A percentile compares a stretch with the other conserved stretches of the same genome.
Conservation (phyloP, 768 basidiomycete genomes). For the Suillus fuscotomentosus region DNA sequence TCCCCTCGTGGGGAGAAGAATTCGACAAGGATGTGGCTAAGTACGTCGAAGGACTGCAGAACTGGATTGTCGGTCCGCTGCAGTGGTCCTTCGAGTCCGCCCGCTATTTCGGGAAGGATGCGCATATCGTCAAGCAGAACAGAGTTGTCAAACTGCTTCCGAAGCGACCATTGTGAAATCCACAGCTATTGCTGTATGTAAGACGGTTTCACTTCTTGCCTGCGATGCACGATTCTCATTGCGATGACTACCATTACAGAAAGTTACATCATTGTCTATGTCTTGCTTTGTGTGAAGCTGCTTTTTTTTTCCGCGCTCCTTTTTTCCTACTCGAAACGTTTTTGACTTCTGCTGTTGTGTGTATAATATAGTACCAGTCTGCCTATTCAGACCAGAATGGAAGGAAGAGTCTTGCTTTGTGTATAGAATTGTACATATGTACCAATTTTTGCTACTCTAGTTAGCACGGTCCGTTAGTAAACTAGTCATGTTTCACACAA, state of each 20-base stretch:
- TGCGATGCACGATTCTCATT: neutral
- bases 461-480: too few relatives aligned
- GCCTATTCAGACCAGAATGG: too few relatives aligned
- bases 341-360: neutral
- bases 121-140: slow-evolving; percentile 32
- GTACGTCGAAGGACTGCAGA: slow-evolving; percentile 61
- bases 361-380: neutral
- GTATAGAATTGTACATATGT: neutral
- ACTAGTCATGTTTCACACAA: too few relatives aligned
- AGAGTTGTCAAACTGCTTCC: slow-evolving; percentile 54
- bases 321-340: neutral
- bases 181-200: slow-evolving; percentile 2
- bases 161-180: slow-evolving; percentile 21
- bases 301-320: neutral
- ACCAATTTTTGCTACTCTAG: neutral
- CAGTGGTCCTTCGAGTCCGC: slow-evolving; percentile 58
- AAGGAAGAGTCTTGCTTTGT: too few relatives aligned
- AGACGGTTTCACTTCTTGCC: neutral
- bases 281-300: neutral
- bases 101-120: slow-evolving; percentile 65
- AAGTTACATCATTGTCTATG: neutral
- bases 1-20: slow-evolving; percentile 53
- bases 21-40: slow-evolving; percentile 54
- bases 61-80: slow-evolving; percentile 71
- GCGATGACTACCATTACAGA: neutral